Evolutionary conservation across 768 basidiomycete genomes (phyloP).

Genomic region (Brasilioporus rufonigricans): DNA sequence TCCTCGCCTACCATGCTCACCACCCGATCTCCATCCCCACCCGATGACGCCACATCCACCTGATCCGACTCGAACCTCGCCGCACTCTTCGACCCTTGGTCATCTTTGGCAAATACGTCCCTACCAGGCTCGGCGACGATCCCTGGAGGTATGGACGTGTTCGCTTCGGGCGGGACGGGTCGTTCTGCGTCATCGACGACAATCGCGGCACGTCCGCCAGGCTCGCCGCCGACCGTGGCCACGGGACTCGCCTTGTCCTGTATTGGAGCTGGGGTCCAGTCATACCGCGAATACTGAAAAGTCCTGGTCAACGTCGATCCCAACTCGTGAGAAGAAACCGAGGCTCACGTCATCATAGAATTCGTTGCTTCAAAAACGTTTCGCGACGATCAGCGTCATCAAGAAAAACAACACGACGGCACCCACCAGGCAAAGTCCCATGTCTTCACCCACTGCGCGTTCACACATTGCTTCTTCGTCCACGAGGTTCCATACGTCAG

Average conservation of each 20-base stretch:
- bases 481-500: conserved; percentile 81
- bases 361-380: conserved; percentile 48
- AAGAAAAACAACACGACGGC: not conserved
- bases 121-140: conserved; percentile 69
- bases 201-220: conserved; percentile 51
- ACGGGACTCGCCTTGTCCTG: conserved; percentile 38
- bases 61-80: conserved; percentile 8
- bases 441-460: conserved; percentile 81
- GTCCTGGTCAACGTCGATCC: not conserved
- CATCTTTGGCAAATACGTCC: conserved; percentile 64
- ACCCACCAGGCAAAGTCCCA: conserved; percentile 95
- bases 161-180: conserved; percentile 19
- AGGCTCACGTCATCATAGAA: conserved; percentile 62
- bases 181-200: conserved; percentile 44
- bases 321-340: not conserved
- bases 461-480: conserved; percentile 78
- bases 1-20: conserved; percentile 33
- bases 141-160: conserved; percentile 42
- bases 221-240: conserved; percentile 51
- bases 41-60: conserved; percentile 1
- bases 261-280: conserved; percentile 35
- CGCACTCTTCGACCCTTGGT: conserved; percentile 47
- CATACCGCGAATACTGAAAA: conserved; percentile 60
- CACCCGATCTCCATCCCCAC: conserved; percentile 26
- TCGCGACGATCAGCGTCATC: not conserved